Evolutionary conservation across 148 eudicot species (phyloP), one percentile per base, ranked within the genome.

Genomic region (Amaranthus palmeri): DNA sequence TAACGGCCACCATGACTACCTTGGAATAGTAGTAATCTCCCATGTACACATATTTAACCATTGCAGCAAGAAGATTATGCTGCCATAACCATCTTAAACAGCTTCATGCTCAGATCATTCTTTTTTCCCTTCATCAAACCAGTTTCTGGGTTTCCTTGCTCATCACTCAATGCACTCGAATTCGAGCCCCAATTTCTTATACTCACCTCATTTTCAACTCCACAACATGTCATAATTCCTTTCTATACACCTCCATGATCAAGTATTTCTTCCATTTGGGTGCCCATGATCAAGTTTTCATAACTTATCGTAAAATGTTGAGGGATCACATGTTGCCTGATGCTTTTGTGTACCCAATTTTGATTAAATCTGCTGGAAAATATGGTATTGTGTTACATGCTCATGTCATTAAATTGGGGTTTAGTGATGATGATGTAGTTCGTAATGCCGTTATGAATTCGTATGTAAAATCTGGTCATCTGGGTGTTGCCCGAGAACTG

Each of bases 291-390:
- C 78, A 87, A 3, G 74, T 85, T 11, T 3, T 82, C n/a, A 25
- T 63, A 1, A 78, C 85, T 17, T 89, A 83, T 71, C 45, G 45
- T 0, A 7, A 75, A 58, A 85, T 83, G 87, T 82, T 53, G 25
- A 54, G 49, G 10, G 46, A 50, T 49, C 65, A 65, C 5, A 69
- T 85, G 17, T 68, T 18, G 54, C 82, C 85, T 61, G 85, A 85
- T 70, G 81, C 57, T 3, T 82, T 59, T 80, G 82, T 81, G 52
- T 89, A 83, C 79, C 89, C 91, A 0, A 62, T 85, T 0, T 41
- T 87, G 83, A 74, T 89, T 15, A 89, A 89, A 82, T 83, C 87
- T 13, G 79, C 76, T 7, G 95, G 86, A 2, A 77, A 76, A 62
- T 65, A 66, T 0, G 86, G 84, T 4, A 12, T 79, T 74, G 74